Evolutionary conservation across 2,329 filamentous ascomycete species (phyloP).

Genomic region (Huntiella decipiens): DNA sequence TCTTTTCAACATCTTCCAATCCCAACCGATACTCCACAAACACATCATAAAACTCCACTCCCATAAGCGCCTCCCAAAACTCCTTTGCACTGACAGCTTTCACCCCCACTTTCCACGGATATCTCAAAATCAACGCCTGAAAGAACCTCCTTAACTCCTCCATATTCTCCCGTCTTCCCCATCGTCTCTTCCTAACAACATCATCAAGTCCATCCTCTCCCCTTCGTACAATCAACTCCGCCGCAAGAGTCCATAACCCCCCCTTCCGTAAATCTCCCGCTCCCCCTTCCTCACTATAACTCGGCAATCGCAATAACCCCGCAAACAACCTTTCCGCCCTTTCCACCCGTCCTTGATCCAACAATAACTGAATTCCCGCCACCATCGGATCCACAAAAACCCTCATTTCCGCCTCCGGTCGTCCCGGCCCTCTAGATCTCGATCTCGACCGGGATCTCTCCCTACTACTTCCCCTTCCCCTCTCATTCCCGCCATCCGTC

Average conservation of each 20-base stretch:
- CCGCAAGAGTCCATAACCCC: slow-evolving; percentile 65
- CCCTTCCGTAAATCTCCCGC: slow-evolving; percentile 45
- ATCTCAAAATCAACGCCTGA: slow-evolving; percentile 56
- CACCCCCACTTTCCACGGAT: slow-evolving; percentile 46
- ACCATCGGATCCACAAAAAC: slow-evolving; percentile 7
- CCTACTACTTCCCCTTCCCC: neutral
- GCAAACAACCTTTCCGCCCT: slow-evolving; percentile 8
- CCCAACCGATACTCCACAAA: slow-evolving; percentile 37
- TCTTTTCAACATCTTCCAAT: slow-evolving; percentile 6
- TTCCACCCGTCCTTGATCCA: slow-evolving; percentile 6
- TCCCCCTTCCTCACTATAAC: slow-evolving; percentile 9
- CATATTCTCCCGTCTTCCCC: slow-evolving; percentile 28
- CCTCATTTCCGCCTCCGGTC: slow-evolving; percentile 6
- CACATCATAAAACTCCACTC: slow-evolving; percentile 60
- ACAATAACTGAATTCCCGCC: slow-evolving; percentile 6
- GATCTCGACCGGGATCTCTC: neutral
- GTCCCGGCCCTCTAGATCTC: neutral
- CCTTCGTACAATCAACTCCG: slow-evolving; percentile 56
- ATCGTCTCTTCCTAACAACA: slow-evolving; percentile 15
- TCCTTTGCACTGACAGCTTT: slow-evolving; percentile 31
- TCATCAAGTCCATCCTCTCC: slow-evolving; percentile 5
- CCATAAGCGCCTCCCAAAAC: slow-evolving; percentile 68
- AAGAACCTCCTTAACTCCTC: slow-evolving; percentile 42
- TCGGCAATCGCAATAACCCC: slow-evolving; percentile 7
- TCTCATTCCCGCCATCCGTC: neutral